These are phyloP conservation scores for Plasmodium falciparum DNA, from an alignment of 169 alveolate species.

Conservation along the genomic window DNA sequence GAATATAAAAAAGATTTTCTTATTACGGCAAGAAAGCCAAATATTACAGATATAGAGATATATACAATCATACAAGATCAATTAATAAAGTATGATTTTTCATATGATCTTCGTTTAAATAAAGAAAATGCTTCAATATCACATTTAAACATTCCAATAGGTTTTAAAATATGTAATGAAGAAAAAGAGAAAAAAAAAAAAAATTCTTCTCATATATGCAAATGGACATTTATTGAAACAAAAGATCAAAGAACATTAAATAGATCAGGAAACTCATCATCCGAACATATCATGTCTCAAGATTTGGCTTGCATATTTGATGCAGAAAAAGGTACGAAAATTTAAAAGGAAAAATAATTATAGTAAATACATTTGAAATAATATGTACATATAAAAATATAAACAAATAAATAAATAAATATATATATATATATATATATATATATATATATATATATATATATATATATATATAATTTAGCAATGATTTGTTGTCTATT, in stretches of 20 bases:
- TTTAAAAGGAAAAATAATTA: neutral
- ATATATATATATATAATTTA: too few relatives aligned
- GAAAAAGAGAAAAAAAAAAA: conserved; percentile 48
- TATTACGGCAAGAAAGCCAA: conserved; percentile 80
- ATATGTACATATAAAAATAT: conserved; percentile 3
- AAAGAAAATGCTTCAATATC: conserved; percentile 78
- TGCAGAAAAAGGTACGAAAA: conserved; percentile 55
- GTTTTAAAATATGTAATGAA: conserved; percentile 42
- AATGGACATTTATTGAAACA: conserved; percentile 51
- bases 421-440: neutral
- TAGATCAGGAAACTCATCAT: conserved; percentile 12
- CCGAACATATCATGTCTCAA: conserved; percentile 44
- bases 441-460: neutral
- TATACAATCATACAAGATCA: conserved; percentile 79
- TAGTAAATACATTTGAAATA: neutral
- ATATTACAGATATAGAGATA: conserved; percentile 80
- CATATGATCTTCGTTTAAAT: conserved; percentile 80
- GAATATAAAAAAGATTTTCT: conserved; percentile 78
- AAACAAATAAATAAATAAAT: neutral
- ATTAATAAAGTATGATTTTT: conserved; percentile 73
- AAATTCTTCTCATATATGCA: conserved; percentile 45
- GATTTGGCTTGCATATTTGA: conserved; percentile 66
- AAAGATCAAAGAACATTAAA: conserved; percentile 29
- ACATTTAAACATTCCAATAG: conserved; percentile 24
- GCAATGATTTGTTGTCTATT: neutral